Percentiles rank a stretch among this genome's conserved stretches.
Evolutionary conservation across 108 stramenopile genomes (phyloP).

Genomic region (Pseudonitzschia pungens): DNA sequence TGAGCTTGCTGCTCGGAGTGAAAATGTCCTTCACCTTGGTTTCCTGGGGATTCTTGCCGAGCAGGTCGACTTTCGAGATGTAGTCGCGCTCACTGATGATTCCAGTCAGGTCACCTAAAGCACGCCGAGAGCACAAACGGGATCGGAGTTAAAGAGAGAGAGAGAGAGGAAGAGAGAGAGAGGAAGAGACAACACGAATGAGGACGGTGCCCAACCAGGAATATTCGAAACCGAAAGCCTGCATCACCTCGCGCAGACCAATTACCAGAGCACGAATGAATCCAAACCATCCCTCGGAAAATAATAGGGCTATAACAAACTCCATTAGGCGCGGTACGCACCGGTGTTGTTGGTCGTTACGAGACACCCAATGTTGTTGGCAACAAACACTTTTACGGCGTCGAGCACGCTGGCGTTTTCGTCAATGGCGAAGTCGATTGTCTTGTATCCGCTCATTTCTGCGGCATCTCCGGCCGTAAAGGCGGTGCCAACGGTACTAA

Average conservation of each 20-base stretch:
- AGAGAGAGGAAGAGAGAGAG: no score
- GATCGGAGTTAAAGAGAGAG: no score
- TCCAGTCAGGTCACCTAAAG: conserved; percentile 66
- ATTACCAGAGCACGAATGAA: neutral
- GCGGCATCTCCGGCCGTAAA: conserved; percentile 81
- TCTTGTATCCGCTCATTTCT: conserved; percentile 78
- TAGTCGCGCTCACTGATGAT: conserved; percentile 91
- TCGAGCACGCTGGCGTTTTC: conserved; percentile 50
- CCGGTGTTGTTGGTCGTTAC: neutral
- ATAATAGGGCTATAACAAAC: no score
- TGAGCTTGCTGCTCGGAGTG: conserved; percentile 80
- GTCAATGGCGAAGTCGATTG: conserved; percentile 84
- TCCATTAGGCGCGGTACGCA: neutral
- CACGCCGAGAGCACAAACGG: neutral
- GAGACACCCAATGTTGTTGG: conserved; percentile 13
- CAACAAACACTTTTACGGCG: conserved; percentile 6
- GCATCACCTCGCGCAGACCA: no score
- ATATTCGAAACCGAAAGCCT: no score
- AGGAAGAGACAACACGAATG: no score
- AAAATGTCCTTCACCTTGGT: conserved; percentile 85
- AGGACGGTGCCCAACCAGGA: no score
- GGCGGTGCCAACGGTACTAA: conserved; percentile 22
- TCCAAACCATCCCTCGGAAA: neutral
- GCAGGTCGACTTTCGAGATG: conserved; percentile 85
- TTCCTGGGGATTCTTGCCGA: conserved; percentile 65